Base-by-base conservation (phyloP, 768 basidiomycete genomes). In the Podaxis sp. region DNA sequence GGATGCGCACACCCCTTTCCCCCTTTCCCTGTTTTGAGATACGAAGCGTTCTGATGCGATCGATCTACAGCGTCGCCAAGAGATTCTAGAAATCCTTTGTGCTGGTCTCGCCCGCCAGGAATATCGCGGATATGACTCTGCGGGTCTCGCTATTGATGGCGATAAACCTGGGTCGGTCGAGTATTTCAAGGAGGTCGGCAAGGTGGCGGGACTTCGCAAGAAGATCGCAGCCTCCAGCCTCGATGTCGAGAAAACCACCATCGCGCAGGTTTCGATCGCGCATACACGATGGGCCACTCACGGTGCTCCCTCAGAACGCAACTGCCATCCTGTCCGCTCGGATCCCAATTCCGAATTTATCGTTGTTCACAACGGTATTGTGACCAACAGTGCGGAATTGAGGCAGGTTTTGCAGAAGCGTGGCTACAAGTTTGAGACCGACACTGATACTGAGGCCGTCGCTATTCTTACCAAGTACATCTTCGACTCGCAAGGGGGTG, bases 241-340 rank as follows among this genome's bases (percentile, higher is more conserved):
- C 68, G 84, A 96, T 74, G 87, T 90, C 63, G 77, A 82, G 71
- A 95, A 93, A 81, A 82, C 84, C 40, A 89, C 86, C 76, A 72
- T 93, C 56, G 87, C 89, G 46, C 95, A 98, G 78, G 94, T 96
- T 50, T 95, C 94, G 41, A 98, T 99, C 77, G 96, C 96, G 12
- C 97, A 99, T 79, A 99, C 97, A 12, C 93, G 97, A 67, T 99
- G 97, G 97, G 97, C 97, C 2, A 99, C 97, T 20, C 97, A 99
- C 73, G 97, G 97, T 40, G 85, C 88, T 20, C 96, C 95, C 22
- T 90, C 89, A 3, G 83, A 87, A 58, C 75, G 83, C 69, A 99
- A 99, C 78, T 99, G 96, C 78, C 97, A 99, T 75, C 97, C 97
- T 58, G 86, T 97, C 70, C 88, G 88, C 70, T 92, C 91, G 15